These are phyloP conservation scores for Casaregolazyma lundiana DNA, from an alignment of 1,139 yeast genomes.

Conservation along the genomic window DNA sequence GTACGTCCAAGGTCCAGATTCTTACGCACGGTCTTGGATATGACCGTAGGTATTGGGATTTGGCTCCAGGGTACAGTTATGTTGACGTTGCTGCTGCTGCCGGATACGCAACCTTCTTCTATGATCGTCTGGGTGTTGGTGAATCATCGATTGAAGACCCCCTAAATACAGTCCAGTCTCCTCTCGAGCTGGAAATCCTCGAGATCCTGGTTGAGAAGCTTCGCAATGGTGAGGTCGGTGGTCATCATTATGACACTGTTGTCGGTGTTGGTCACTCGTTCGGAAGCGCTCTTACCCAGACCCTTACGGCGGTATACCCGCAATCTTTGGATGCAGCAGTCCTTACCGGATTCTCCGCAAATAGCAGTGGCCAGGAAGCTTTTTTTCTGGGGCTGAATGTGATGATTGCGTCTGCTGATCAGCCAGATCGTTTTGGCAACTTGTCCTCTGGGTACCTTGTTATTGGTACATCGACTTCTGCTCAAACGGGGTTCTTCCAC, in stretches of 20 bases:
- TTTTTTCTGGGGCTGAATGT: neutral
- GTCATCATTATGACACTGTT: slow-evolving; percentile 1
- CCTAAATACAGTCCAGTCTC: neutral
- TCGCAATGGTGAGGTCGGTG: slow-evolving; percentile 6
- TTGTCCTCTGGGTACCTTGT: neutral
- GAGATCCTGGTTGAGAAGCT: slow-evolving; percentile 14
- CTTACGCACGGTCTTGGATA: neutral
- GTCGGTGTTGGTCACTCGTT: neutral
- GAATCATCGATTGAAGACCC: neutral
- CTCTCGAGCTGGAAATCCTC: slow-evolving; percentile 15
- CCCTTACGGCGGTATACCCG: neutral
- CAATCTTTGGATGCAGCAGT: neutral
- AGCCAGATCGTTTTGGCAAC: neutral
- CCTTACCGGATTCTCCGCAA: neutral
- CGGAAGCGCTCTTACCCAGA: neutral
- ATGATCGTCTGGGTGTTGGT: neutral
- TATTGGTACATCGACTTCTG: neutral
- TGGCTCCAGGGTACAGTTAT: neutral
- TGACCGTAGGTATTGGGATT: neutral
- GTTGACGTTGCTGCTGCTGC: neutral
- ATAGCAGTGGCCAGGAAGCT: neutral
- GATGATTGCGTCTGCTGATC: neutral
- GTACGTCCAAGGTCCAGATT: no score
- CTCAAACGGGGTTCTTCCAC: neutral
- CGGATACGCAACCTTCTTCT: neutral